phyloP scores from a whole-genome alignment of 2,329 filamentous ascomycete species.

The Aaosphaeria arxii region DNA sequence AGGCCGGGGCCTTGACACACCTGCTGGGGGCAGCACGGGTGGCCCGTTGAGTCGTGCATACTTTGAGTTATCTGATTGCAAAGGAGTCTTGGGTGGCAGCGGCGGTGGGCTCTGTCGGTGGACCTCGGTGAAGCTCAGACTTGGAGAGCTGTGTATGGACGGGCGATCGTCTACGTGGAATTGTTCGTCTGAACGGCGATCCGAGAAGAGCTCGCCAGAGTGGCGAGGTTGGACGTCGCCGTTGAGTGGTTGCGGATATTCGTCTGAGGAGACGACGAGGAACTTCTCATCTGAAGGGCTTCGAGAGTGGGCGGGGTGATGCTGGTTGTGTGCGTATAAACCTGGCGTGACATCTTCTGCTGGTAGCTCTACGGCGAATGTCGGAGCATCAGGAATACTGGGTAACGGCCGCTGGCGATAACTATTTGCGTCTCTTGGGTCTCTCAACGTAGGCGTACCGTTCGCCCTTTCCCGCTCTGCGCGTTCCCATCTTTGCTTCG shows the following conservation, averaged over 20 bases:
- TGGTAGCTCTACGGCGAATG: slow-evolving; percentile 57
- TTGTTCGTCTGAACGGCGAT: slow-evolving; percentile 31
- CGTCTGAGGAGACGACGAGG: slow-evolving; percentile 52
- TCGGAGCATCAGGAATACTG: slow-evolving; percentile 38
- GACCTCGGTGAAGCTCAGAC: slow-evolving; percentile 23
- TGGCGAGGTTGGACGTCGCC: slow-evolving; percentile 26
- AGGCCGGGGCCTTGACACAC: slow-evolving; percentile 23
- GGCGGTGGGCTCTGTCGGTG: slow-evolving; percentile 30
- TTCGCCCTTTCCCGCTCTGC: slow-evolving; percentile 30
- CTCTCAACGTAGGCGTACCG: not conserved
- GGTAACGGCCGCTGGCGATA: slow-evolving; percentile 30
- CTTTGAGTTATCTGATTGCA: slow-evolving; percentile 19
- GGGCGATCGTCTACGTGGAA: slow-evolving; percentile 17
- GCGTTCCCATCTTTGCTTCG: slow-evolving; percentile 65
- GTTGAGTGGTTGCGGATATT: slow-evolving; percentile 56
- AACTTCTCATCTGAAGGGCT: slow-evolving; percentile 48
- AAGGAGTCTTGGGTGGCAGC: slow-evolving; percentile 40
- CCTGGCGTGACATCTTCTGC: slow-evolving; percentile 50
- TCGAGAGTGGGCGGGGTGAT: slow-evolving; percentile 23
- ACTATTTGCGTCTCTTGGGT: slow-evolving; percentile 17
- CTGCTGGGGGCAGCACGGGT: slow-evolving; percentile 25
- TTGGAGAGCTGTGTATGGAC: slow-evolving; percentile 21
- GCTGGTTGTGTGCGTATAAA: slow-evolving; percentile 18
- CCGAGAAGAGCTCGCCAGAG: slow-evolving; percentile 65
- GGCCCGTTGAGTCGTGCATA: slow-evolving; percentile 10